A percentile compares a stretch with the other conserved stretches of the same genome.
phyloP scores from a whole-genome alignment of 1,284 basidiomycete genomes.

The Dichomitus squalens region DNA sequence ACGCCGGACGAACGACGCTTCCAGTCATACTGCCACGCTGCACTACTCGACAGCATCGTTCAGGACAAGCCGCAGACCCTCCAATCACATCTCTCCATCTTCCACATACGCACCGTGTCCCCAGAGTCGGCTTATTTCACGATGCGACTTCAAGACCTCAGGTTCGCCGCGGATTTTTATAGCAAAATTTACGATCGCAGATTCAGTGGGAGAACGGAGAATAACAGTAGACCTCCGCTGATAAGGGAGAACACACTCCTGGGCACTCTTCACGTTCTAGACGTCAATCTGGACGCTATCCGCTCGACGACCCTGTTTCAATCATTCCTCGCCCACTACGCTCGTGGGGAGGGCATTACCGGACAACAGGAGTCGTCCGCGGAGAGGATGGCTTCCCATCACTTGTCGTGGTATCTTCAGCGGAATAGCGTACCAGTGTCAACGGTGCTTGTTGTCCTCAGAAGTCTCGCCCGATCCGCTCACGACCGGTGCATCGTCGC shows the following conservation, averaged over 20 bases:
- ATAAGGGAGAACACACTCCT: constrained; percentile 70
- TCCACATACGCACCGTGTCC: constrained; percentile 62
- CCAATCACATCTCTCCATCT: constrained; percentile 73
- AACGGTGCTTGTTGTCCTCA: constrained; percentile 59
- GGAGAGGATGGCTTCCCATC: constrained; percentile 33
- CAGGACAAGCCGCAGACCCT: constrained; percentile 86
- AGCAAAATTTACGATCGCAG: constrained; percentile 68
- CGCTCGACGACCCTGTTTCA: constrained; percentile 48
- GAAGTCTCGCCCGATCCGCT: constrained; percentile 60
- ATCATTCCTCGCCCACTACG: constrained; percentile 53
- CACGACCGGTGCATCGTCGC: constrained; percentile 52
- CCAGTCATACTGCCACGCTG: constrained; percentile 76
- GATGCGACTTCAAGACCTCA: constrained; percentile 67
- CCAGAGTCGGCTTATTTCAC: constrained; percentile 61
- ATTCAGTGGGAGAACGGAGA: constrained; percentile 67
- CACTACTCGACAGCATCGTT: constrained; percentile 84
- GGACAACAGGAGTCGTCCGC: constrained; percentile 36
- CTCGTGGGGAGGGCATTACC: constrained; percentile 32
- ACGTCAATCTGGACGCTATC: constrained; percentile 52
- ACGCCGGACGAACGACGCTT: constrained; percentile 62
- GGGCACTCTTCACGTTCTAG: constrained; percentile 62
- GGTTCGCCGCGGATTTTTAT: constrained; percentile 75
- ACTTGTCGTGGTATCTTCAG: constrained; percentile 62
- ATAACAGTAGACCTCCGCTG: constrained; percentile 63
- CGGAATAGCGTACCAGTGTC: constrained; percentile 70